phyloP scores from a whole-genome alignment of 1,139 yeast genomes.

The Blastobotrys illinoisensis region DNA sequence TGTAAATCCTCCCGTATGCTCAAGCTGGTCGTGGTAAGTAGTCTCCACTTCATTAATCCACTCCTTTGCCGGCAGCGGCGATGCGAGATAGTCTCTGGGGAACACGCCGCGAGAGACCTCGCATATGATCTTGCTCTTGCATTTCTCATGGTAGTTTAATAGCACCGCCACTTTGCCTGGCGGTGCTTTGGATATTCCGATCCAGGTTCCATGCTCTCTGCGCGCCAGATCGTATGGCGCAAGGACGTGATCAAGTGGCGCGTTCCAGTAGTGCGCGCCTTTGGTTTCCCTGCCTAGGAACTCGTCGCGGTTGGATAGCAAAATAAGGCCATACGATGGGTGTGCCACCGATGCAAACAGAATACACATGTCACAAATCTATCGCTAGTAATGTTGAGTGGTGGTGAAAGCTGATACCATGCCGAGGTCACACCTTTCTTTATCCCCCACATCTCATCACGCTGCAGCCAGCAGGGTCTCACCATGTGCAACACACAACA shows the following conservation, averaged over 20 bases:
- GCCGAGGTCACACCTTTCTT: background rate
- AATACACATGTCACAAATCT: slow-evolving; percentile 78
- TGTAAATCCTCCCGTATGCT: slow-evolving; percentile 75
- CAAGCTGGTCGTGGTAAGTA: slow-evolving; percentile 30
- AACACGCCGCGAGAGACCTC: slow-evolving; percentile 66
- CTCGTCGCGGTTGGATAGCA: slow-evolving; percentile 84
- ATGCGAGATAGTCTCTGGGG: slow-evolving; percentile 52
- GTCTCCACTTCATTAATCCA: slow-evolving; percentile 37
- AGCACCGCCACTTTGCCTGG: slow-evolving; percentile 65
- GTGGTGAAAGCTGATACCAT: background rate
- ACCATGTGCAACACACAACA: too few species aligned
- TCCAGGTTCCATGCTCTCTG: slow-evolving; percentile 85
- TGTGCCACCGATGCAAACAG: slow-evolving; percentile 54
- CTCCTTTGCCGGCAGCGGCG: slow-evolving; percentile 35
- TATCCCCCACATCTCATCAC: background rate
- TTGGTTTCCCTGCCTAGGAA: slow-evolving; percentile 68
- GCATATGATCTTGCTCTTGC: slow-evolving; percentile 26
- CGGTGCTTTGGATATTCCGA: slow-evolving; percentile 52
- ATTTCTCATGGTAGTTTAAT: slow-evolving; percentile 59
- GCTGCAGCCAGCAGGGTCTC: too few species aligned
- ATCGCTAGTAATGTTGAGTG: background rate
- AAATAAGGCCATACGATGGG: slow-evolving; percentile 43
- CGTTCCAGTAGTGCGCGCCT: slow-evolving; percentile 49
- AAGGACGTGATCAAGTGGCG: slow-evolving; percentile 39
- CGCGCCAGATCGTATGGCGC: slow-evolving; percentile 76